Evolutionary conservation across 805 yeast genomes (phyloP), one percentile per base, ranked within the genome.

Genomic region (Pichia thaimueangensis): DNA sequence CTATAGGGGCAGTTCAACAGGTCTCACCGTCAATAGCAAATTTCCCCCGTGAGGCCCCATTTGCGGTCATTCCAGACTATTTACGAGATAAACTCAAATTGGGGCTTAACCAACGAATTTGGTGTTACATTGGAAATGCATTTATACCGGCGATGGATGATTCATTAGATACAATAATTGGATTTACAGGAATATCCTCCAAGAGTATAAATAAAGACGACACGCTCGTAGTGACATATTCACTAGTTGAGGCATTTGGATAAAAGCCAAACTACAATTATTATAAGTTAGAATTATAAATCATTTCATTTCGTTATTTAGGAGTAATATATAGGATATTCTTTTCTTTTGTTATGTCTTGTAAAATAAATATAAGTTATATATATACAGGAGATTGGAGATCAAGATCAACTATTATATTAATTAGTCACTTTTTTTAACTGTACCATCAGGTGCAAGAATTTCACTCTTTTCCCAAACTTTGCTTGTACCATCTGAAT

Each of bases 1-100:
- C 86, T 2, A 74, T 80, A 27, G 86, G 86, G 0, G 71, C 73
- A 1, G 61, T 80, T 4, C 60, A 55, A 2, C 84, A 84, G 0
- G 60, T 37, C 3, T 28, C 43, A 6, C 38, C 45, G 6, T 19
- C 66, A 3, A 64, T 73, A 1, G 78, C 73, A 53, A 70, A 68
- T 45, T 74, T 42, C 20, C 17, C 41, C 6, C 12, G 32, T 3
- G 37, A 37, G 8, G 25, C 36, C 15, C 22, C 24, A 4, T 29
- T 36, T 15, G 41, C 35, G 9, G 33, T 16, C 76, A 3, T 68
- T 76, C 12, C 55, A 67, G 19, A 60, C 63, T 24, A 78, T 73
- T 45, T 69, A 68, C 5, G 68, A 74, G 37, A 62, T 70, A 3
- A 71, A 77, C 2, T 55, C 76, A 29, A 57, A 62, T 23, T 67